Conservation (phyloP, 139 green algal species). For the Picochlorum sp. region DNA sequence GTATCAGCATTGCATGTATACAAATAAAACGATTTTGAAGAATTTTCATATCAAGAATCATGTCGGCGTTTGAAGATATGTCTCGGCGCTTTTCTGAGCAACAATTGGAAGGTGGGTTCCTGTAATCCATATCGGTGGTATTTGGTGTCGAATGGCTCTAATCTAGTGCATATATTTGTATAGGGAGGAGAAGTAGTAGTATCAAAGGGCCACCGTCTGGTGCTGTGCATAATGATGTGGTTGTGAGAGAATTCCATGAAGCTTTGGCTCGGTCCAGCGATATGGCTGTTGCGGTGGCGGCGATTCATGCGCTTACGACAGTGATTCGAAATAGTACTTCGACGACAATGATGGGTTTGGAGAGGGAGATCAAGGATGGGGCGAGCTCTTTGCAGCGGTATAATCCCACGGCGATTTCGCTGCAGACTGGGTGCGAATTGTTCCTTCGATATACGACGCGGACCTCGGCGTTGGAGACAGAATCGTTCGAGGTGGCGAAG, state of each 20-base stretch:
- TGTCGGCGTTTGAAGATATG: not conserved
- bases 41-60: too few relatives aligned
- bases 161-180: not conserved
- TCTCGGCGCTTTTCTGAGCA: not conserved
- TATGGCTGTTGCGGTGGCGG: constrained; percentile 77
- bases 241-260: constrained; percentile 69
- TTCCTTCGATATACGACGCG: constrained; percentile 90
- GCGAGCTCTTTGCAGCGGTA: constrained; percentile 60
- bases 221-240: constrained; percentile 18
- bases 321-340: constrained; percentile 66
- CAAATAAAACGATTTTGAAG: too few relatives aligned
- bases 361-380: constrained; percentile 73
- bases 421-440: constrained; percentile 86
- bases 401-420: constrained; percentile 78
- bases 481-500: constrained; percentile 68
- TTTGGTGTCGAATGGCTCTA: too few relatives aligned
- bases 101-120: too few relatives aligned
- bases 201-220: not conserved
- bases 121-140: too few relatives aligned
- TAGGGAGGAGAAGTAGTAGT: not conserved
- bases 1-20: too few relatives aligned
- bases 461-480: constrained; percentile 67
- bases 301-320: constrained; percentile 70
- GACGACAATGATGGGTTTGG: constrained; percentile 81
- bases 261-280: constrained; percentile 51